Evolutionary conservation across 345 rosid genomes (phyloP), one percentile per base, ranked within the genome.

Genomic region (Schrenkiella parvula): DNA sequence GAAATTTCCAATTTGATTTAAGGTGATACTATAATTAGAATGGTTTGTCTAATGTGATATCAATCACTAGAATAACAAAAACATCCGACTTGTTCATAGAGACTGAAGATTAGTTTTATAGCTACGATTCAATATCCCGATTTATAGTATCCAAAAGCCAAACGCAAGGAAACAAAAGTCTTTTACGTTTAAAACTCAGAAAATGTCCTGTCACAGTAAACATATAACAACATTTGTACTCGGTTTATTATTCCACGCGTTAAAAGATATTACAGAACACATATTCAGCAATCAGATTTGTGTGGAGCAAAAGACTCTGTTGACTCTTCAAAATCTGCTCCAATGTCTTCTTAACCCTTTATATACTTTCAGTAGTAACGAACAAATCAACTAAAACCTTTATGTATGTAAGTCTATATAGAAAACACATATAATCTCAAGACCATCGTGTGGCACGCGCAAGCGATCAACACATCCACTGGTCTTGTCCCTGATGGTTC

Each of bases 301-400:
- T 35, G 8, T 60, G 68, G 67, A 22, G 39, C 32, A 71, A 25
- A 28, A 71, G 41, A 61, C 61, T 39, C 65, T 8, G 28, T 38
- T 66, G 37, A 51, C 59, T 50, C n/a, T 65, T 65, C 37, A 52
- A 50, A 37, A 37, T 39, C 48, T 66, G 21, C 17, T 51, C n/a
- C 25, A 14, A 10, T 54, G 42, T n/a, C n/a, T n/a, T n/a, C n/a
- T n/a, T n/a, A n/a, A n/a, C n/a, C n/a, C n/a, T n/a, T n/a, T n/a
- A n/a, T n/a, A n/a, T n/a, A 54, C 63, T 38, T 25, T 39, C 25
- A 26, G n/a, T 53, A 18, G 2, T 66, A 26, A 23, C 37, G 17
- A 66, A 25, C 46, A 15, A 29, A 29, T 17, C 60, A 8, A 54
- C 39, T n/a, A 54, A 54, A 29, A 6, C 6, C 11, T 35, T 34